These are phyloP conservation scores for Eimeria necatrix DNA, from an alignment of 169 alveolate genomes.

Conservation along the genomic window DNA sequence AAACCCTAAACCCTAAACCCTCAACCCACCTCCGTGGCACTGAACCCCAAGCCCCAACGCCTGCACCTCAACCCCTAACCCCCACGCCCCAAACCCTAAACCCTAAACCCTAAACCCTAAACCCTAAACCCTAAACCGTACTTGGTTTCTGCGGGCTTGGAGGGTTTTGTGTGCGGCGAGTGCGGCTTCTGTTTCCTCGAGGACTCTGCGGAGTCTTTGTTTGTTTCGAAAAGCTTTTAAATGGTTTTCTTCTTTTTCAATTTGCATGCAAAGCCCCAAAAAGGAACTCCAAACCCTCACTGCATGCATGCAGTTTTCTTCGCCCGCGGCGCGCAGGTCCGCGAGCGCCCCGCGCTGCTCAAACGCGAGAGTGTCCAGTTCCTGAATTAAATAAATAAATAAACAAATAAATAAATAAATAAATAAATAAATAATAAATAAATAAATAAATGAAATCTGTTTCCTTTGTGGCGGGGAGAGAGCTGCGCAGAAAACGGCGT, in stretches of 20 bases:
- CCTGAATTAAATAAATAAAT: too few species aligned
- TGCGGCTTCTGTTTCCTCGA: background rate
- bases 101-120: too few species aligned
- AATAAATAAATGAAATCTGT: too few species aligned
- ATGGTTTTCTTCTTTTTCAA: background rate
- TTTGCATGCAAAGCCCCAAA: background rate
- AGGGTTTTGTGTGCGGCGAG: constrained; percentile 35
- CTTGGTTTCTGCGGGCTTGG: constrained; percentile 1
- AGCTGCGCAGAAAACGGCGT: background rate
- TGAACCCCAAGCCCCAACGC: too few species aligned
- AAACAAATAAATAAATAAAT: too few species aligned
- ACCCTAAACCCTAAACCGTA: too few species aligned
- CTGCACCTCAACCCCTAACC: too few species aligned
- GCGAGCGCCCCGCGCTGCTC: constrained; percentile 18
- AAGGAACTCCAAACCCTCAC: background rate
- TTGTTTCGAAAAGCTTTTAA: background rate
- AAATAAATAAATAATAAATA: too few species aligned
- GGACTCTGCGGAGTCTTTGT: background rate
- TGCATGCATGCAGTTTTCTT: background rate
- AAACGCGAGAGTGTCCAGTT: background rate
- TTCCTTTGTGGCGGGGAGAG: too few species aligned
- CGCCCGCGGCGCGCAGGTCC: background rate
- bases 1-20: too few species aligned
- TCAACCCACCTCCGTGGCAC: too few species aligned
- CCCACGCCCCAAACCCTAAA: too few species aligned